Evolutionary conservation across 257 asterid species (phyloP).

Genomic region (Pogostemon cablin): DNA sequence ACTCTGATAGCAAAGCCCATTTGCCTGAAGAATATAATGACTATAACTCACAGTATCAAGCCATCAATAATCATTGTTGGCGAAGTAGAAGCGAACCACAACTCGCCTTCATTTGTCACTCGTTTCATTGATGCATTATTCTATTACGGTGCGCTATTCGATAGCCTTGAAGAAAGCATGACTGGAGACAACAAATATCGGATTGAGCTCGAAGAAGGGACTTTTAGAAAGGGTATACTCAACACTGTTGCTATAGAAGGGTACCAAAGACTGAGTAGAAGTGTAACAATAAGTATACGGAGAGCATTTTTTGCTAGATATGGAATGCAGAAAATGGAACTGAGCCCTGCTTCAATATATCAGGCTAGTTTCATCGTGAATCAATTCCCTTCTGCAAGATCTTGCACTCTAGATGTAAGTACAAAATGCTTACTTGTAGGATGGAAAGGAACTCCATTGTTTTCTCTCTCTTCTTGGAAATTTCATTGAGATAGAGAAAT

Average conservation of each 20-base stretch:
- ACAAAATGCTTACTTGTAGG: background rate
- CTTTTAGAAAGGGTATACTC: background rate
- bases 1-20: background rate
- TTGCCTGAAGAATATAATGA: background rate
- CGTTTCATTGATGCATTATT: background rate
- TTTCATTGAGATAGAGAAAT: background rate
- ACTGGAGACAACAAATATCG: background rate
- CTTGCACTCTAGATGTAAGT: background rate
- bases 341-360: background rate
- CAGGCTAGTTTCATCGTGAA: background rate
- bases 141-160: background rate
- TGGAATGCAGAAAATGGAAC: background rate
- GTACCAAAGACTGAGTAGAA: background rate
- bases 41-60: background rate
- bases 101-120: background rate
- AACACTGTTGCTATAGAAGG: background rate
- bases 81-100: background rate
- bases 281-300: background rate
- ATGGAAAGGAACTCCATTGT: background rate
- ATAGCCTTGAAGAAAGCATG: constrained; percentile 2
- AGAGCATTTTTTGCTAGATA: background rate
- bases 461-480: background rate
- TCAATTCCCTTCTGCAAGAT: background rate
- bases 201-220: background rate
- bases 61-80: background rate